Evolutionary conservation across 176 grass and related monocot species (phyloP).

Genomic region (Oryza punctata): DNA sequence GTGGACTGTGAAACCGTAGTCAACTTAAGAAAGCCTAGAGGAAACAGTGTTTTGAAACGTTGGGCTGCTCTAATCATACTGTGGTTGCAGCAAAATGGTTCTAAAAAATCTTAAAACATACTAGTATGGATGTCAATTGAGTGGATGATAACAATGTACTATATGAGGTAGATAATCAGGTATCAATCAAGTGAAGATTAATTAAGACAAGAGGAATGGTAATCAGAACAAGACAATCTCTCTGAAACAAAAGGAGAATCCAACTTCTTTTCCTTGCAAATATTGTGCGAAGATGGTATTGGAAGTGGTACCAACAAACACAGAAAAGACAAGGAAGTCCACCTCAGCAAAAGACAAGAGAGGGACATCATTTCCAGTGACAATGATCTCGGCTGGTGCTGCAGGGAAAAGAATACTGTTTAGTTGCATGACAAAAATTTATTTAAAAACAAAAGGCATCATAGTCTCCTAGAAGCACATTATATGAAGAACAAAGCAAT

Average conservation of each 20-base stretch:
- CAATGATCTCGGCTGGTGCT: slow-evolving; percentile 41
- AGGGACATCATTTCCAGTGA: slow-evolving; percentile 49
- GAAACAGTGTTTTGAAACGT: neutral
- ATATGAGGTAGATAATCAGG: neutral
- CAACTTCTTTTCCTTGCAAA: slow-evolving; percentile 11
- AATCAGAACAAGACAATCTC: neutral
- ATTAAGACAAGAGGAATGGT: slow-evolving; percentile 2
- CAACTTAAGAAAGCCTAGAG: neutral
- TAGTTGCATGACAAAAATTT: slow-evolving; percentile 20
- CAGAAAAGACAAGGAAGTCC: slow-evolving; percentile 16
- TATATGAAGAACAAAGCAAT: neutral
- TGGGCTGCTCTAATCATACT: neutral
- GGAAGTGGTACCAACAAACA: neutral
- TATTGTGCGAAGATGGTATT: neutral
- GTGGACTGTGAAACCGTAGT: neutral
- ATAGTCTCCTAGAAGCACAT: neutral
- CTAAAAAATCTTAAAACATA: neutral
- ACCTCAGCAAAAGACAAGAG: slow-evolving; percentile 78
- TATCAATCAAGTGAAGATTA: neutral
- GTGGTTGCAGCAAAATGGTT: slow-evolving; percentile 5
- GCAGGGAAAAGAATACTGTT: slow-evolving; percentile 36
- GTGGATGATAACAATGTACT: neutral
- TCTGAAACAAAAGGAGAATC: neutral
- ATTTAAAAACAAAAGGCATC: neutral
- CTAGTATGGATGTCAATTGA: neutral